Conservation (phyloP, 1,284 basidiomycete species). For the Trichosporon ovoides region DNA sequence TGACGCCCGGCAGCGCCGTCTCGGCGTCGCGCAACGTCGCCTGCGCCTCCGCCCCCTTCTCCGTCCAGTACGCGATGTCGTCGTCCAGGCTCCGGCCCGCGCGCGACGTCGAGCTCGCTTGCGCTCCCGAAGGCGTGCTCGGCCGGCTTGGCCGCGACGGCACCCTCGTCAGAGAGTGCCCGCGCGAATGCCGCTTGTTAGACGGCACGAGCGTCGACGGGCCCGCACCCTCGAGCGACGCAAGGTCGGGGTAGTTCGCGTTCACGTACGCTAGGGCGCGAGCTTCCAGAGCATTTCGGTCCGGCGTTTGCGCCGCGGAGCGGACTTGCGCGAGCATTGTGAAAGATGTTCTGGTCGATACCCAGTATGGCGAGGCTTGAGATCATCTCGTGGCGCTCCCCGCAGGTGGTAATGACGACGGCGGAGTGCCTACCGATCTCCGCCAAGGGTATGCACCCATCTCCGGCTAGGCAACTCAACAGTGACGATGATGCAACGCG, state of each 20-base stretch:
- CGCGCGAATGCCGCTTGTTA: constrained; percentile 6
- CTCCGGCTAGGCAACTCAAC: neutral
- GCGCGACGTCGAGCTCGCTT: neutral
- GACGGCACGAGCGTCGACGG: constrained; percentile 7
- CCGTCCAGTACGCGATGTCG: constrained; percentile 39
- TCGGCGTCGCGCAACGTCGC: constrained; percentile 28
- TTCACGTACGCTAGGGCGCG: constrained; percentile 33
- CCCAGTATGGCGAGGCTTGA: no score
- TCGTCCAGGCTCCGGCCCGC: constrained; percentile 24
- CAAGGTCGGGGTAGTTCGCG: constrained; percentile 30
- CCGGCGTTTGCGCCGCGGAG: constrained; percentile 13
- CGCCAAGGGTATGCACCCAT: no score
- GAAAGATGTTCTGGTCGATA: neutral
- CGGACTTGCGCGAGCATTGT: constrained; percentile 7
- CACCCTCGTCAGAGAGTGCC: neutral
- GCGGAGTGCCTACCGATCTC: no score
- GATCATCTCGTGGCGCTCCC: no score
- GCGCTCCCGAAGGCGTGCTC: neutral
- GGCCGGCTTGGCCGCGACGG: neutral
- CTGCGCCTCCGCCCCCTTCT: constrained; percentile 19
- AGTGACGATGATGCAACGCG: neutral
- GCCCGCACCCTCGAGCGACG: constrained; percentile 15
- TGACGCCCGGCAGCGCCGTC: constrained; percentile 28
- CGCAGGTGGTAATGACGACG: no score
- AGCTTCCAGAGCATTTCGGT: constrained; percentile 8